Evolutionary conservation across 176 grass and related monocot genomes (phyloP).

Genomic region (Hordeum marinum): DNA sequence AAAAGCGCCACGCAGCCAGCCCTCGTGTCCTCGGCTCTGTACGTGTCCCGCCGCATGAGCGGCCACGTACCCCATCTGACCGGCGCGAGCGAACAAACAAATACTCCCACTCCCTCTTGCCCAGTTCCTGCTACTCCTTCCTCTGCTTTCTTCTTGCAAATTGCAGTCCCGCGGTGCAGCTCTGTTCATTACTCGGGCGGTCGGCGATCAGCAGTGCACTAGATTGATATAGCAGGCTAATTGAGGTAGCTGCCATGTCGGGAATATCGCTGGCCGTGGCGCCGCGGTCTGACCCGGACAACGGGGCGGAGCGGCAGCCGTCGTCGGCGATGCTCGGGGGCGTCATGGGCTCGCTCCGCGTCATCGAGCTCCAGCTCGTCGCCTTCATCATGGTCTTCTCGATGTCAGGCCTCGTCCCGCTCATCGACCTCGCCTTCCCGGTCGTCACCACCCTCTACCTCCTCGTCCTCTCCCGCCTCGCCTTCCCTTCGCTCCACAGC

Average conservation of each 20-base stretch:
- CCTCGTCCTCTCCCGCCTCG: conserved; percentile 56
- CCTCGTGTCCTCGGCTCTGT: conserved; percentile 7
- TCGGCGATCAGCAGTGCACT: background rate
- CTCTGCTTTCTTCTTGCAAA: background rate
- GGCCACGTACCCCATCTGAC: background rate
- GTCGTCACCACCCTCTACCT: conserved; percentile 60
- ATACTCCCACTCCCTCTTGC: background rate
- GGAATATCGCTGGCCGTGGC: conserved; percentile 58
- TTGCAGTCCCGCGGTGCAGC: background rate
- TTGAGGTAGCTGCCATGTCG: conserved; percentile 35
- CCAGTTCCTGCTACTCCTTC: background rate
- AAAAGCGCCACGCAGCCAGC: conserved; percentile 1
- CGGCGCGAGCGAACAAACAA: background rate
- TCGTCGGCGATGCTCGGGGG: conserved; percentile 46
- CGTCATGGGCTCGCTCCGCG: conserved; percentile 75
- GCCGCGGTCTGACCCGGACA: conserved; percentile 37
- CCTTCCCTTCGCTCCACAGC: conserved; percentile 51
- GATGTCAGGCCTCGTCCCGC: conserved; percentile 69
- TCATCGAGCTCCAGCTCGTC: conserved; percentile 94
- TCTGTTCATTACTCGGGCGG: background rate
- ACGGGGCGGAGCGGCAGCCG: conserved; percentile 29
- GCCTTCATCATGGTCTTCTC: conserved; percentile 99
- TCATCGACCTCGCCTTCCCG: conserved; percentile 74
- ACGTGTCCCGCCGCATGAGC: conserved; percentile 6
- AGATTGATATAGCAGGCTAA: background rate